Conservation (phyloP, 345 rosid genomes). For the Salix udensis region DNA sequence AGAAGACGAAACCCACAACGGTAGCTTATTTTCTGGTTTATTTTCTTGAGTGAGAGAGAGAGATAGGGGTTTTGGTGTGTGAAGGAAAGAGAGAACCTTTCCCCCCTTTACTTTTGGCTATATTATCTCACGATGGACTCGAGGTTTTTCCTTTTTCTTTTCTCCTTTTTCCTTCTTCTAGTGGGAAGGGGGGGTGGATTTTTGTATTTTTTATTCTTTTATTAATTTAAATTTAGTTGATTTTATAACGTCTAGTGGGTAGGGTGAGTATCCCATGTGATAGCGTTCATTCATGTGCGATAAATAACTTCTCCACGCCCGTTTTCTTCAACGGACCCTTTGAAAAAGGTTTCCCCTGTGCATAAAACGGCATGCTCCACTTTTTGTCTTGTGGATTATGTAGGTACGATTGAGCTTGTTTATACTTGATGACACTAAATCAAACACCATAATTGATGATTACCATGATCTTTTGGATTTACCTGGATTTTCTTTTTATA, state of each 20-base stretch:
- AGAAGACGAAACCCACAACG: not conserved
- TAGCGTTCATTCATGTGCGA: too few species aligned
- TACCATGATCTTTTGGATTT: too few species aligned
- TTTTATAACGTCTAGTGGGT: constrained; percentile 8
- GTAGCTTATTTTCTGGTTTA: not conserved
- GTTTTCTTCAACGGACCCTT: not conserved
- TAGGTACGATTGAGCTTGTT: too few species aligned
- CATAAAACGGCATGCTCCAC: too few species aligned
- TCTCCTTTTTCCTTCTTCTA: not conserved
- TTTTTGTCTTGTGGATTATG: too few species aligned
- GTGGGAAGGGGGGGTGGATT: constrained; percentile 20
- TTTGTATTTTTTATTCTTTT: not conserved
- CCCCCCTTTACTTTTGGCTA: not conserved
- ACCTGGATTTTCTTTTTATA: too few species aligned
- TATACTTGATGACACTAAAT: too few species aligned
- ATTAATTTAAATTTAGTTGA: not conserved
- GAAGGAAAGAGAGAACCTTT: not conserved
- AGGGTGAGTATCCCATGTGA: not conserved
- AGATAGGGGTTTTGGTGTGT: not conserved
- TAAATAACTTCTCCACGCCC: not conserved
- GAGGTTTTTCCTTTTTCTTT: not conserved
- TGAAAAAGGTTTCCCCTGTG: too few species aligned
- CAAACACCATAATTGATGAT: too few species aligned
- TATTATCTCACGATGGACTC: constrained; percentile 10
- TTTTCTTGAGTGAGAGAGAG: not conserved